Base-by-base conservation (phyloP, 2,329 filamentous ascomycete species). In the Xylariaceae sp. region DNA sequence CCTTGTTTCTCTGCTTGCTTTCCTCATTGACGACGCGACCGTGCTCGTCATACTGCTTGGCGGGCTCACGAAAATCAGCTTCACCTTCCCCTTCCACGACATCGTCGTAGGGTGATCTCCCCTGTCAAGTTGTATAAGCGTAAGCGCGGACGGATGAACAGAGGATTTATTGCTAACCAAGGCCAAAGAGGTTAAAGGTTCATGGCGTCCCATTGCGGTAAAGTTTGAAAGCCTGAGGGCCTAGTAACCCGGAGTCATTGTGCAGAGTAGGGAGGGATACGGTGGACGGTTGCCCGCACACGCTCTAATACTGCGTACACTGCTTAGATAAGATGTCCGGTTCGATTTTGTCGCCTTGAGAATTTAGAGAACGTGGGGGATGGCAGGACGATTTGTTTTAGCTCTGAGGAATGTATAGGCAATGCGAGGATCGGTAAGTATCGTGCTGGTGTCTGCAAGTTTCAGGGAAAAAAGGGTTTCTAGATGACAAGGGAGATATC, bases 71-170 rank as follows among this genome's bases (percentile, higher is more conserved):
- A 37, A 68, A 62, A 46, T 76, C 70, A 1, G 69, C 68, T 34
- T 74, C 70, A 4, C 76, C 78, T 39, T 77, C 72, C 27, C 79
- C 79, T 30, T 72, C 70, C 4, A 81, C 74, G 9, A 80, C 76
- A 60, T 81, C 79, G 63, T 84, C 80, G 59, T 82, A 84, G 8
- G 81, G 81, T 26, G 80, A 84, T 29, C 81, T 76, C 56, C 81
- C 81, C 80, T 83, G 39, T 47, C 6, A 30, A 42, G 46, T 46
- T 30, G 43, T 30, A 39, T 51, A 31, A 54, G 50, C 41, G 26
- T 42, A 39, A 29, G 41, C 34, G n/a, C 6, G 11, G 4, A 12
- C 45, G 11, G 34, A 19, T 41, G 12, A n/a, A 30, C 40, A 41
- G 40, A 42, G 35, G 27, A 45, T 45, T 19, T 19, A 11, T 34